These are phyloP conservation scores for Fusarium sp. DNA, from an alignment of 2,329 filamentous ascomycete species.

Conservation along the genomic window DNA sequence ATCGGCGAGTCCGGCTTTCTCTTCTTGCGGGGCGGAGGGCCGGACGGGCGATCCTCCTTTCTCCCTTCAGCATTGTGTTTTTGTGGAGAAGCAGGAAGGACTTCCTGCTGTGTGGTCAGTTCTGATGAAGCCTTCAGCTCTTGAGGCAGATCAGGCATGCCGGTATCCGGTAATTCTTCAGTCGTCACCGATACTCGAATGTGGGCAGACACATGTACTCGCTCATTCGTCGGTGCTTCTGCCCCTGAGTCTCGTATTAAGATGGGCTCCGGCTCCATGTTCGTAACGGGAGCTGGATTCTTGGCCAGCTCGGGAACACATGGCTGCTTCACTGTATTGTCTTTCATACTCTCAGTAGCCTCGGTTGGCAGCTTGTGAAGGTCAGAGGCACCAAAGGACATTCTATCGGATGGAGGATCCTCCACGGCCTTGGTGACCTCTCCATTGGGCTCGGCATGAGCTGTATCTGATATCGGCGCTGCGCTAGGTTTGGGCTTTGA, in stretches of 20 bases:
- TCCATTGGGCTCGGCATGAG: not conserved
- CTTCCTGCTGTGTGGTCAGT: not conserved
- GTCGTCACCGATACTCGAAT: not conserved
- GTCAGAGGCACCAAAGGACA: not conserved
- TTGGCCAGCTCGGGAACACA: not conserved
- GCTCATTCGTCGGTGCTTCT: conserved; percentile 3
- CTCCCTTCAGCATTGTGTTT: not conserved
- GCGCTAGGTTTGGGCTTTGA: not conserved
- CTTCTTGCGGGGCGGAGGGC: not conserved
- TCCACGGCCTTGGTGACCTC: not conserved
- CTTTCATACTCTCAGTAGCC: not conserved
- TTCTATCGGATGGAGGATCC: not conserved
- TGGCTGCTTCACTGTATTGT: not conserved
- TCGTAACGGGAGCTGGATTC: conserved; percentile 1
- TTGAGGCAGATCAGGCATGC: not conserved
- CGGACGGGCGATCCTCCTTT: not conserved
- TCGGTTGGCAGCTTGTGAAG: not conserved
- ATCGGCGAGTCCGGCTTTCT: not conserved
- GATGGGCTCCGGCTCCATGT: not conserved
- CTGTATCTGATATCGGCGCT: not conserved
- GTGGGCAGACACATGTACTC: not conserved
- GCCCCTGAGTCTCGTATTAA: not conserved
- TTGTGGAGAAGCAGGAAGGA: not conserved
- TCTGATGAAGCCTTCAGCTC: not conserved
- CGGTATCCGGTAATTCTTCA: not conserved